These are phyloP conservation scores for Saccharomyces hybrid DNA, from an alignment of 1,139 yeast genomes.

Conservation along the genomic window DNA sequence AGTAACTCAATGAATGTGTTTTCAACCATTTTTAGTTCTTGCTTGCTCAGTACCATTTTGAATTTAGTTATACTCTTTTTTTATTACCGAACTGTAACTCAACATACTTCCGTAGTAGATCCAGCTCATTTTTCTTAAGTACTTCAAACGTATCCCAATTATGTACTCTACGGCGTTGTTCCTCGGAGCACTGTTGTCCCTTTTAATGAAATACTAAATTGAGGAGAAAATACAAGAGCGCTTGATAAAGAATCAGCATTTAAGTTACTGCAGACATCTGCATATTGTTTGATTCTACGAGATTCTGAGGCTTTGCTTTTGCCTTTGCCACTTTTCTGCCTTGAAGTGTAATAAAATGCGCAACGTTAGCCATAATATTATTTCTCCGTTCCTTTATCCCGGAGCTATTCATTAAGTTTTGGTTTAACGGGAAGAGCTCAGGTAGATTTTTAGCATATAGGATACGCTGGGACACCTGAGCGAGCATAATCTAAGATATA, in stretches of 20 bases:
- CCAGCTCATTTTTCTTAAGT: neutral
- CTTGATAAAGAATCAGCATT: neutral
- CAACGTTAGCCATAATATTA: too few relatives aligned
- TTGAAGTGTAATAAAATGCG: too few relatives aligned
- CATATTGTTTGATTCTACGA: neutral
- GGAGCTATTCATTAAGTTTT: too few relatives aligned
- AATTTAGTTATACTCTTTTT: neutral
- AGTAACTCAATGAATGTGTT: slow-evolving; percentile 42
- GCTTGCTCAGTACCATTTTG: slow-evolving; percentile 15
- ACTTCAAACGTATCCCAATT: neutral
- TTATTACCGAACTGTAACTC: neutral
- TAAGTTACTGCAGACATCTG: neutral
- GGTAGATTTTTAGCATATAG: too few relatives aligned
- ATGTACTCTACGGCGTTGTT: neutral
- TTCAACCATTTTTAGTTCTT: slow-evolving; percentile 25
- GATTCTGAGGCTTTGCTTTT: too few relatives aligned
- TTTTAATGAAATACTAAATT: neutral
- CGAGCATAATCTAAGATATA: neutral
- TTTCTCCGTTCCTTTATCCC: too few relatives aligned
- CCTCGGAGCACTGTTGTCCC: neutral
- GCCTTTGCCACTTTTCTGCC: too few relatives aligned
- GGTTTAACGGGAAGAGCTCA: too few relatives aligned
- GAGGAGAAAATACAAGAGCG: neutral
- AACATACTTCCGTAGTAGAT: neutral
- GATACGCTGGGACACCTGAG: too few relatives aligned